Base-by-base conservation (phyloP, 1,139 yeast species). In the Lodderomyces pseudojiufengensis region DNA sequence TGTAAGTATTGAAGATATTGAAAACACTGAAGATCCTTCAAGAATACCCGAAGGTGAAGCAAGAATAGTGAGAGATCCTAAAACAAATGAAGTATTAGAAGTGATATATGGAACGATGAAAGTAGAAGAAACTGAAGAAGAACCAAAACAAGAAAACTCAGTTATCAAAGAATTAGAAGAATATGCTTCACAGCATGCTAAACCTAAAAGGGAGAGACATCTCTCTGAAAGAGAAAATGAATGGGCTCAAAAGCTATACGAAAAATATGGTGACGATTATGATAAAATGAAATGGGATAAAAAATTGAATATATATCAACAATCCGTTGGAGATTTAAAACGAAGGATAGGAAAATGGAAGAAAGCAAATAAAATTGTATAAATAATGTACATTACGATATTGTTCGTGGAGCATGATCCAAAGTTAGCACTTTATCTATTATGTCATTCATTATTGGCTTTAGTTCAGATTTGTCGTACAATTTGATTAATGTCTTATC, bases 231-330 rank as follows among this genome's bases (percentile, higher is more conserved):
- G 95, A 50, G 97, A 92, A 59, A 63, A 59, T 33, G 84, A 74
- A 27, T 87, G 96, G 95, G 61, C 87, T 31, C 62, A 61, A 36
- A 61, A 62, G 16, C 67, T 92, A 35, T 73, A 80, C 41, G 77
- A 75, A 22, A 87, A 86, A 59, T 79, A 92, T 55, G 97, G 97
- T 13, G 95, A 88, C 45, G 83, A 92, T 57, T 88, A 80, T 55
- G 82, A 76, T 35, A 84, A 80, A 51, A 92, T 94, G 97, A 83
- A 80, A 56, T 84, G 95, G 84, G 98, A 92, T 57, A 78, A 75
- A 63, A 84, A 84, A 57, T 69, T 90, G 44, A 92, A 92, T 56
- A 73, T 84, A 3, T 77, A 75, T 60, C 97, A 88, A 62, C 90
- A 85, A 55, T 73, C 86, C 45, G 81, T 80, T n/a, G 95, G 95